Percentiles rank a stretch among this genome's conserved stretches.
phyloP scores from a whole-genome alignment of 352 stramenopile species.

The Halophytophthora polymorphica region DNA sequence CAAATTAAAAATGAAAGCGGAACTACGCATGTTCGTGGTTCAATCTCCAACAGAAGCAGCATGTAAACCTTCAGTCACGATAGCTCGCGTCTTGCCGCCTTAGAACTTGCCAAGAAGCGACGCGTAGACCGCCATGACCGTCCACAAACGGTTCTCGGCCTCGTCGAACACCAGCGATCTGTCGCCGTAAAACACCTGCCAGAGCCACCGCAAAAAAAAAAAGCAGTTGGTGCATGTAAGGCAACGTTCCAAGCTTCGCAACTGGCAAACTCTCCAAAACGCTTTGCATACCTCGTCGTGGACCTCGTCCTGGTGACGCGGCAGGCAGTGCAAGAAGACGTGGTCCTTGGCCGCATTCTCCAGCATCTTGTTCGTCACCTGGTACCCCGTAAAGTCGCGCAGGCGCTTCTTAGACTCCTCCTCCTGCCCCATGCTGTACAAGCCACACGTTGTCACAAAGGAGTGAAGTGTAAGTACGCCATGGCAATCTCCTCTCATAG shows the following conservation, averaged over 20 bases:
- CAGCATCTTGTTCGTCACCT: constrained; percentile 93
- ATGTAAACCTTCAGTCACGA: neutral
- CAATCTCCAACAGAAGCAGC: too few relatives aligned
- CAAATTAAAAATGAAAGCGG: too few relatives aligned
- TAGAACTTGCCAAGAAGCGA: constrained; percentile 65
- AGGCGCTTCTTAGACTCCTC: constrained; percentile 93
- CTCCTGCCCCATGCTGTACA: constrained; percentile 89
- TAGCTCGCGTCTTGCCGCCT: constrained; percentile 1
- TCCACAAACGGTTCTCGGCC: constrained; percentile 98
- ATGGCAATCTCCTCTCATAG: neutral
- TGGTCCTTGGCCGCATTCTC: constrained; percentile 85
- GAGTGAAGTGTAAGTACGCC: neutral
- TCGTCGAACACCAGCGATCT: constrained; percentile 96
- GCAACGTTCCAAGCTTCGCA: neutral
- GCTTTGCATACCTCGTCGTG: constrained; percentile 87
- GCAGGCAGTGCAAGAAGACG: constrained; percentile 98
- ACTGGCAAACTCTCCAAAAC: neutral
- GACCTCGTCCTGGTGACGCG: constrained; percentile 96
- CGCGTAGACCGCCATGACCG: constrained; percentile 95
- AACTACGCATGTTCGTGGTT: too few relatives aligned
- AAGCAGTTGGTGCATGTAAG: neutral
- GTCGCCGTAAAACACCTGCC: constrained; percentile 92
- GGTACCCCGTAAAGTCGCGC: constrained; percentile 94
- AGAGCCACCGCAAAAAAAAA: neutral
- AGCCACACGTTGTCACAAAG: neutral